Evolutionary conservation across 2,329 filamentous ascomycete species (phyloP).

Genomic region (Xylaria sp.): DNA sequence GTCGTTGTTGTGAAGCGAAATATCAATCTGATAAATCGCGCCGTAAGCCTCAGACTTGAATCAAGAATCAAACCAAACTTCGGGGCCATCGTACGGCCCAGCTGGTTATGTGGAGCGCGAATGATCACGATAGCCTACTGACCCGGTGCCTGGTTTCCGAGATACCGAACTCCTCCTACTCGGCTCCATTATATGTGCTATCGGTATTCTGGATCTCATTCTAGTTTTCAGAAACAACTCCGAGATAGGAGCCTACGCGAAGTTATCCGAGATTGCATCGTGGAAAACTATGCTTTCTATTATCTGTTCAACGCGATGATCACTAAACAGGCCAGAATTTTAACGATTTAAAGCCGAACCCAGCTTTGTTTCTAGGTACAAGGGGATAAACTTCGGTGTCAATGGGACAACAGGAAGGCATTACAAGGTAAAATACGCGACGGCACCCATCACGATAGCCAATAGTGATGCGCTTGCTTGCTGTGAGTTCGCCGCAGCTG

Average conservation of each 20-base stretch:
- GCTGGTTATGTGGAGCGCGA: slow-evolving; percentile 19
- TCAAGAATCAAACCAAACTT: background rate
- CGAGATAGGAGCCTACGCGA: slow-evolving; percentile 23
- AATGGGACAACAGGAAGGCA: background rate
- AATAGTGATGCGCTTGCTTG: slow-evolving; percentile 42
- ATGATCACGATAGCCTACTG: background rate
- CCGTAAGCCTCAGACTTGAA: slow-evolving; percentile 3
- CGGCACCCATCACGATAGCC: slow-evolving; percentile 40
- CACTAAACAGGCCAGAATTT: background rate
- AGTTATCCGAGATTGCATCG: slow-evolving; percentile 9
- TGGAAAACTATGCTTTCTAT: background rate
- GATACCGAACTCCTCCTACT: slow-evolving; percentile 31
- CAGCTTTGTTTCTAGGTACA: slow-evolving; percentile 14
- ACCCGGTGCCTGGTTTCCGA: slow-evolving; percentile 26
- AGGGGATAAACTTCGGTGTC: background rate
- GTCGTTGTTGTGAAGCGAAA: slow-evolving; percentile 7
- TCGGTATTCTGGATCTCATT: slow-evolving; percentile 8
- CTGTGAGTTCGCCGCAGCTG: slow-evolving; percentile 37
- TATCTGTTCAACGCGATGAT: background rate
- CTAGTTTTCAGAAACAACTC: slow-evolving; percentile 11
- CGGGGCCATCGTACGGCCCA: slow-evolving; percentile 3
- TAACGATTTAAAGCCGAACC: background rate
- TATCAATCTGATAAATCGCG: slow-evolving; percentile 12
- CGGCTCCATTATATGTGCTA: slow-evolving; percentile 21
- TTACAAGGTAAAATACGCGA: slow-evolving; percentile 43